Evolutionary conservation across 192 early-diverging fungal genomes (phyloP).

Genomic region (Cetraspora pellucida): DNA sequence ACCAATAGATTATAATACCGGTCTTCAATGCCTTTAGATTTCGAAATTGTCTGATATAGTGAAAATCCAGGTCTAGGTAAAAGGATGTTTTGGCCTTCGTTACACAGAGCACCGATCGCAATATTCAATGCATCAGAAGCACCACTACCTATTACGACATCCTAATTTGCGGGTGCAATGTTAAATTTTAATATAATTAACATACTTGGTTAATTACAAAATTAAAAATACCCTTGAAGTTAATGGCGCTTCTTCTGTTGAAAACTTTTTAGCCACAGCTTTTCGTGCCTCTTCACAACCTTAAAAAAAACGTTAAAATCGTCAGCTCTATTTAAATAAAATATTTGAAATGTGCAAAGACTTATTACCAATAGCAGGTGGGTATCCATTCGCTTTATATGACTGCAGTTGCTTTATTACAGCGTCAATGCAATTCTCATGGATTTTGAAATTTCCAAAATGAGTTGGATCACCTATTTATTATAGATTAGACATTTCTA

Average conservation of each 20-base stretch:
- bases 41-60: slow-evolving; percentile 80
- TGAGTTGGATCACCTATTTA: slow-evolving; percentile 79
- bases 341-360: no score
- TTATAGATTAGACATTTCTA: background rate
- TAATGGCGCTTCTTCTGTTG: slow-evolving; percentile 69
- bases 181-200: background rate
- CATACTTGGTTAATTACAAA: background rate
- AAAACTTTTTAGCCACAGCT: slow-evolving; percentile 75
- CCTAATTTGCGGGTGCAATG: slow-evolving; percentile 39
- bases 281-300: slow-evolving; percentile 62
- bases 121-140: slow-evolving; percentile 79
- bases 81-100: slow-evolving; percentile 83
- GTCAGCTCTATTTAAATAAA: no score
- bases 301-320: slow-evolving; percentile 25
- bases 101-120: slow-evolving; percentile 70
- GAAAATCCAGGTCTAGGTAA: slow-evolving; percentile 86
- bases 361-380: slow-evolving; percentile 66
- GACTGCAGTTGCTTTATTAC: slow-evolving; percentile 66
- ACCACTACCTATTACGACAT: slow-evolving; percentile 82
- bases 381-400: slow-evolving; percentile 85
- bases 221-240: slow-evolving; percentile 42
- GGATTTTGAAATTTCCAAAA: slow-evolving; percentile 89
- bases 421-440: slow-evolving; percentile 68
- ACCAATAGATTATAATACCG: slow-evolving; percentile 80
- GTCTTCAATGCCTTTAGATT: slow-evolving; percentile 74